phyloP scores from a whole-genome alignment of 495 filamentous ascomycete species.

The Parathielavia hyrcaniae region DNA sequence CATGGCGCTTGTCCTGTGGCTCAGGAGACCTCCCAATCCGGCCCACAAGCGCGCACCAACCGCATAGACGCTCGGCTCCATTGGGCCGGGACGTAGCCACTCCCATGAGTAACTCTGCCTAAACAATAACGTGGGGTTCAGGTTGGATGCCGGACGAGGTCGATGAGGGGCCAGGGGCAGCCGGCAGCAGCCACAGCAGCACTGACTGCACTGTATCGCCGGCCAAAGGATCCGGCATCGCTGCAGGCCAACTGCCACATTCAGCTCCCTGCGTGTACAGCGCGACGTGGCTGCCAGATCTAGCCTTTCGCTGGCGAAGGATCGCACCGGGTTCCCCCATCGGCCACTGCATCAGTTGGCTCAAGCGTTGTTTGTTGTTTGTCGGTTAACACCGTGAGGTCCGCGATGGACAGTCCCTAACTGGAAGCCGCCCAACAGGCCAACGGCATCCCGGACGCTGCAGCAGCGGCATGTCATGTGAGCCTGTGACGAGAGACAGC shows the following conservation, averaged over 20 bases:
- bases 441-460: not conserved
- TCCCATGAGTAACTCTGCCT: not conserved
- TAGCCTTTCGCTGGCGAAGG: not conserved
- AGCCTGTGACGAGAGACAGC: conserved; percentile 3
- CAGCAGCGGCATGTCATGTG: conserved; percentile 11
- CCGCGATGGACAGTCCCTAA: too few species aligned
- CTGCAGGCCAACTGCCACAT: not conserved
- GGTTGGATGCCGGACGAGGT: not conserved
- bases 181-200: too few species aligned
- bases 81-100: not conserved
- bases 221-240: not conserved
- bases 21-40: not conserved
- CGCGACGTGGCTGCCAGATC: conserved; percentile 2
- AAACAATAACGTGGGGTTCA: not conserved
- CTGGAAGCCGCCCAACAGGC: not conserved
- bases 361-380: not conserved
- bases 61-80: conserved; percentile 11
- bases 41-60: not conserved
- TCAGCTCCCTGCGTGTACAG: not conserved
- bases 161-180: too few species aligned
- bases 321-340: too few species aligned
- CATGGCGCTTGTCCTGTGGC: not conserved
- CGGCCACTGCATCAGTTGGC: conserved; percentile 3
- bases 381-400: not conserved
- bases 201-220: not conserved